These are phyloP conservation scores for Coemansia sp. DNA, from an alignment of 192 early-diverging fungal genomes.

Conservation along the genomic window DNA sequence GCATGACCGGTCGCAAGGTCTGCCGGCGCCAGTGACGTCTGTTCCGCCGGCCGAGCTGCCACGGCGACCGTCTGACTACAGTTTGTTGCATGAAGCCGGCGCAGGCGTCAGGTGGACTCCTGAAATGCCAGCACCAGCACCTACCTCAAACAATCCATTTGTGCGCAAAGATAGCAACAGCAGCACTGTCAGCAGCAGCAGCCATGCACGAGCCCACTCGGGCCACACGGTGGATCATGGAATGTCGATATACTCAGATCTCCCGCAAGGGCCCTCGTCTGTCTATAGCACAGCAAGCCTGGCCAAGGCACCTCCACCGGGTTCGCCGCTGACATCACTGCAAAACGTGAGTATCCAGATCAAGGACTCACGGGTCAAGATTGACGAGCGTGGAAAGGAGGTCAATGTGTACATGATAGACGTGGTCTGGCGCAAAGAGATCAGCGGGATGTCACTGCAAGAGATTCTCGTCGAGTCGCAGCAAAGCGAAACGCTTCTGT, in stretches of 20 bases:
- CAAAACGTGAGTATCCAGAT: constrained; percentile 57
- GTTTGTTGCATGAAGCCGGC: constrained; percentile 15
- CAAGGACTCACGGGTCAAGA: constrained; percentile 60
- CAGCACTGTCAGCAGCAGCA: constrained; percentile 5
- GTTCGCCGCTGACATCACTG: constrained; percentile 45
- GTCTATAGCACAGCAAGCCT: constrained; percentile 6
- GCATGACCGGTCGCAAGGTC: not conserved
- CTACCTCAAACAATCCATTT: not conserved
- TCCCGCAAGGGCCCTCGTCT: constrained; percentile 4
- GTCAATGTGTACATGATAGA: constrained; percentile 59
- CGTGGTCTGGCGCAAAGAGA: constrained; percentile 39
- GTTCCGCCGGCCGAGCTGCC: constrained; percentile 3
- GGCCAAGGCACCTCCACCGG: constrained; percentile 1
- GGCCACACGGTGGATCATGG: not conserved
- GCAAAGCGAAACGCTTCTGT: constrained; percentile 59
- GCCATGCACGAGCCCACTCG: not conserved
- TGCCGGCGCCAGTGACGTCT: not conserved
- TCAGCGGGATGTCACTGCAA: constrained; percentile 49
- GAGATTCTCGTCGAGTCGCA: constrained; percentile 51
- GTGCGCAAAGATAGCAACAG: constrained; percentile 6
- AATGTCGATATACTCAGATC: not conserved
- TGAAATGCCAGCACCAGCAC: not conserved
- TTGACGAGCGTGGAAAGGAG: constrained; percentile 79
- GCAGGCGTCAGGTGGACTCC: constrained; percentile 20
- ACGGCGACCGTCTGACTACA: constrained; percentile 15